phyloP scores from a whole-genome alignment of 2,329 filamentous ascomycete genomes.

The Alternaria burnsii region DNA sequence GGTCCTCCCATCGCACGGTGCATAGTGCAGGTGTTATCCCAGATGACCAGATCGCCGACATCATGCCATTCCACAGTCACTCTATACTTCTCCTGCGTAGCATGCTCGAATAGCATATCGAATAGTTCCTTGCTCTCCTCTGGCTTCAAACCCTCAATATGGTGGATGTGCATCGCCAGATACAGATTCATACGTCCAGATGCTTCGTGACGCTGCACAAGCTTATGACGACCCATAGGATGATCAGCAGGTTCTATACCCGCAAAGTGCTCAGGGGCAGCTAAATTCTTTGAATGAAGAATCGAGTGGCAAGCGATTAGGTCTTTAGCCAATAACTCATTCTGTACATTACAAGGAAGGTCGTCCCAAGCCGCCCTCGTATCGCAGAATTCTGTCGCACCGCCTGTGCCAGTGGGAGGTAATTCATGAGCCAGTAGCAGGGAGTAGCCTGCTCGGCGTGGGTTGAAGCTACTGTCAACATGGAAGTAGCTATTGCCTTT shows the following conservation, averaged over 20 bases:
- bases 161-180: background rate
- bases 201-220: slow-evolving; percentile 62
- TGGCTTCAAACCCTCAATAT: background rate
- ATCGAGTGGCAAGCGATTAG: background rate
- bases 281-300: background rate
- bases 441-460: slow-evolving; percentile 36
- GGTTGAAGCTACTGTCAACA: slow-evolving; percentile 42
- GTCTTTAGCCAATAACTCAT: background rate
- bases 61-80: background rate
- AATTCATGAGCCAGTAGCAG: slow-evolving; percentile 29
- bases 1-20: background rate
- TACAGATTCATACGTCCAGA: slow-evolving; percentile 63
- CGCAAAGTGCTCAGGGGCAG: slow-evolving; percentile 57
- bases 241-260: slow-evolving; percentile 54
- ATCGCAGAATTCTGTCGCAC: background rate
- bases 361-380: background rate
- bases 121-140: background rate
- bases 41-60: background rate
- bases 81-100: background rate
- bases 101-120: background rate
- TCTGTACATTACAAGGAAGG: background rate
- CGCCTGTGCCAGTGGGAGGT: background rate
- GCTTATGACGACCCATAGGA: slow-evolving; percentile 56
- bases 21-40: background rate
- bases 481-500: slow-evolving; percentile 41